Base-by-base conservation (phyloP, 257 asterid genomes). In the Paulownia fortunei region DNA sequence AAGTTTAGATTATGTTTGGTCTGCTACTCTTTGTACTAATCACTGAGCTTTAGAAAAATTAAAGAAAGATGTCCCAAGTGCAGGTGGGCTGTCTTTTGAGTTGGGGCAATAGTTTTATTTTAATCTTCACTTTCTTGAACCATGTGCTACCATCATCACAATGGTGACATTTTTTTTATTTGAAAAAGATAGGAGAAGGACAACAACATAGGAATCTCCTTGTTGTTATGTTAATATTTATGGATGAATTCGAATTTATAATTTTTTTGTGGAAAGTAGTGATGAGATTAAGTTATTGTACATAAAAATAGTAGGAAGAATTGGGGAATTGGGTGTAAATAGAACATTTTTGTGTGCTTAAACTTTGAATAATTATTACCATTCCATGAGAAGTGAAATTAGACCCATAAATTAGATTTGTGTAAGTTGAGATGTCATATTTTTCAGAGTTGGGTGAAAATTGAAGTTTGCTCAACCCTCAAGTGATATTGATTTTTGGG, bases 11-110 rank as follows among this genome's bases (percentile, higher is more conserved):
- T 26, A 39, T 49, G 67, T 47, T 16, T 42, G 41, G 66, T 59
- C 15, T 32, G 77, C 15, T 13, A 23, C 61, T 18, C 16, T 4
- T 5, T 15, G 30, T 6, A 16, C 1, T 61, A 71, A 49, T 72
- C 19, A 64, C 23, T 79, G 47, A 79, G 41, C 34, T 52, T 55
- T 49, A 30, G n/a, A 10, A 1, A 69, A 30, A 34, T 46, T 44
- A 5, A 19, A 21, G 66, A 19, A 51, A 24, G 21, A 37, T 51
- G 72, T 59, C 3, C 3, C 13, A 16, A 46, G 15, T 23, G 81
- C 63, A 71, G 66, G 77, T 69, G 74, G 49, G 60, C 13, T 71
- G 82, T 72, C 70, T 64, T 70, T 13, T 23, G 46, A 46, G 72
- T 70, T 60, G 44, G 62, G 15, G 44, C 8, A n/a, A 27, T 42